Conservation (phyloP, 179 eudicot species). For the Silene vulgaris region DNA sequence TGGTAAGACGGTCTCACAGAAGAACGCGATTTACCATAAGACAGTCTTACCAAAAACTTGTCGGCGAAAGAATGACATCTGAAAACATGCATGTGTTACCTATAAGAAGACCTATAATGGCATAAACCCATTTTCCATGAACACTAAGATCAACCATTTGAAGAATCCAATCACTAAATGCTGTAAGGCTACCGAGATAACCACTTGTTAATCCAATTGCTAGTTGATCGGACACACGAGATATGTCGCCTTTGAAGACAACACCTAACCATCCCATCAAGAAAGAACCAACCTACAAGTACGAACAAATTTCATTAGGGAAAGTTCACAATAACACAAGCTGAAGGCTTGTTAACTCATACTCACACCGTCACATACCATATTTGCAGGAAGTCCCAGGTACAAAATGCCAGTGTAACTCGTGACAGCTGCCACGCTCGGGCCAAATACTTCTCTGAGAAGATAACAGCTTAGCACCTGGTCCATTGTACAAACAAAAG, state of each 20-base stretch:
- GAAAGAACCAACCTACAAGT: slow-evolving; percentile 68
- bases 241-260: slow-evolving; percentile 63
- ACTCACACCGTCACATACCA: slow-evolving; percentile 38
- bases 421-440: slow-evolving; percentile 49
- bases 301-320: slow-evolving; percentile 5
- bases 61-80: not conserved
- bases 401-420: slow-evolving; percentile 54
- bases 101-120: slow-evolving; percentile 52
- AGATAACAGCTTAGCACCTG: slow-evolving; percentile 62
- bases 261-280: slow-evolving; percentile 93
- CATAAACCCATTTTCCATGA: slow-evolving; percentile 59
- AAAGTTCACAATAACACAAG: not conserved
- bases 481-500: slow-evolving; percentile 1
- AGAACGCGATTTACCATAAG: not conserved
- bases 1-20: not conserved
- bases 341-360: not conserved
- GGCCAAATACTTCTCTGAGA: slow-evolving; percentile 65
- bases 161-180: slow-evolving; percentile 94
- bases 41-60: not conserved
- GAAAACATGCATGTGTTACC: slow-evolving; percentile 31
- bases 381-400: slow-evolving; percentile 79
- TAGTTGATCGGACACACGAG: slow-evolving; percentile 50
- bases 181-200: slow-evolving; percentile 83
- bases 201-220: slow-evolving; percentile 75
- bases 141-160: slow-evolving; percentile 79